Evolutionary conservation across 2,329 filamentous ascomycete species (phyloP), one percentile per base, ranked within the genome.

Genomic region (Fusarium heterosporum): DNA sequence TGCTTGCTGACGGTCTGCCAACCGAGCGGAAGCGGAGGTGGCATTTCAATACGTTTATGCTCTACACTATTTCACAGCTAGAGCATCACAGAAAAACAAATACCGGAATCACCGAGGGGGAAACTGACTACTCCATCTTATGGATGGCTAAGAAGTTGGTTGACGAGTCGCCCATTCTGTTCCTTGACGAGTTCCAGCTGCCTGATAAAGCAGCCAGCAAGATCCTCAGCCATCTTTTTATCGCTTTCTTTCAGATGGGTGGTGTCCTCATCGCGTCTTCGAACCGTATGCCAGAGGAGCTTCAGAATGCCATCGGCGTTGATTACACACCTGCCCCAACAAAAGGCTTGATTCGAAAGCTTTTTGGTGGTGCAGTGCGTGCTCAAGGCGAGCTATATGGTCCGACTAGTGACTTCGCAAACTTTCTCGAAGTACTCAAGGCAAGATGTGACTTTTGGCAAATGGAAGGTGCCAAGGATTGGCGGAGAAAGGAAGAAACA

Each of bases 31-130:
- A 95, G 80, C 83, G 85, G 69, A 82, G 91, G 61, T 93, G 90
- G 88, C 92, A 95, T 74, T 96, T 93, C 78, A 93, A 93, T 75
- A 93, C 90, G 0, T 96, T 96, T 72, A 96, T 96, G 90, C 81
- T 95, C 10, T 89, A 94, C 68, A 89, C 87, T 0, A 84, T 94
- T 45, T 89, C 91, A 1, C 88, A 89, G 49, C 81, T 96, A 1
- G 92, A 95, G 70, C 80, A 84, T 13, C 84, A 91, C 42, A 83
- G 92, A 70, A 81, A 80, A 57, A 69, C 75, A 6, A 71, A 74
- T 2, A 65, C 70, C 3, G 57, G 68, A 14, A 28, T 52, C 4
- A 9, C 55, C 9, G 52, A 34, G 67, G 14, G 64, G 52, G 68
- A 60, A 65, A 76, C 76, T 69, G 69, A 93, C 57, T 88, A 93